Base-by-base conservation (phyloP, 2,329 filamentous ascomycete species). In the Neurospora sp. region DNA sequence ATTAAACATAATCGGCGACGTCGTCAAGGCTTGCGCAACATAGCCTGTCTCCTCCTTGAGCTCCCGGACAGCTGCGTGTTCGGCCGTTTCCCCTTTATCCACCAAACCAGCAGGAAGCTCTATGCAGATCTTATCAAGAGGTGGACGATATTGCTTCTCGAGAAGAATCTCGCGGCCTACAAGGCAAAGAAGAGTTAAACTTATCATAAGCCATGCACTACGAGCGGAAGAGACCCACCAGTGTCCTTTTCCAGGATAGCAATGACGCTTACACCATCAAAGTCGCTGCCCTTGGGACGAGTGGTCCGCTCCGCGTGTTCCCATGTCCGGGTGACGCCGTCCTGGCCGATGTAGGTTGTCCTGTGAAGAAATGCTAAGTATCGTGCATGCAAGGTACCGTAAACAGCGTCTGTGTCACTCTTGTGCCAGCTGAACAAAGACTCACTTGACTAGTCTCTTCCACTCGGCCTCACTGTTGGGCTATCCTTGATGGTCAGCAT, bases 231-330 rank as follows among this genome's bases (percentile, higher is more conserved):
- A n/a, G 66, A 23, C 15, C 15, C 70, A 80, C 85, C 85, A 0
- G 80, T 79, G 9, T 83, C 78, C 73, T 84, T 85, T 72, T 87
- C 81, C 15, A 93, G 81, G 73, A 93, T 86, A 58, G 90, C 91
- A 17, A 92, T 84, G 70, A 93, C 91, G 71, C 90, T 90, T 15
- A 93, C 90, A 68, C 89, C 90, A 75, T 93, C 91, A 68, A 93
- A 89, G 40, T 87, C 86, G 70, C 84, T 83, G 73, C 79, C 82
- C 69, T 82, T 81, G 13, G 90, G 89, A 3, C 90, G 86, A 0
- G 90, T 93, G 38, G 84, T 84, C n/a, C 91, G 87, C 78, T 92
- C 89, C 17, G 89, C 89, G 0, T 89, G 90, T 77, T 93, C 91
- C 91, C 91, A 93, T 38, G 85, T 87, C 68, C 90, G 84, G 0